Evolutionary conservation across 2,329 filamentous ascomycete species (phyloP), one percentile per base, ranked within the genome.

Genomic region (Trichoderma aggressivum): DNA sequence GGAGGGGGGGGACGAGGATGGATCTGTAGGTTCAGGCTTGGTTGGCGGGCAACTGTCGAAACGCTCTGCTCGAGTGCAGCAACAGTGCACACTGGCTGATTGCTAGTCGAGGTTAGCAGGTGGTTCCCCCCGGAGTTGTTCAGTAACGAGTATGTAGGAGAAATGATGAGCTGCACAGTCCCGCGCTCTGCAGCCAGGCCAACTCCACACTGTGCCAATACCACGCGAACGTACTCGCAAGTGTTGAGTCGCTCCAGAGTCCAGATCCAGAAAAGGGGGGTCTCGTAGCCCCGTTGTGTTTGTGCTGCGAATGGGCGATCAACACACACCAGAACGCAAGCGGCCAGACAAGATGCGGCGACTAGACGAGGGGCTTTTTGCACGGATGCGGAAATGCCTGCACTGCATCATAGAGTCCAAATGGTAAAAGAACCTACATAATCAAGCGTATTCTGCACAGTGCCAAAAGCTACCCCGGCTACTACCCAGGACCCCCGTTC

Each of bases 241-340:
- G 30, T 43, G 7, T 39, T 11, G 18, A 16, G 36, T 18, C 36
- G 36, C 36, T 39, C 60, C n/a, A n/a, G n/a, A n/a, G n/a, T n/a
- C 65, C 53, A 68, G 53, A 56, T 59, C 65, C 65, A 60, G 65
- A 68, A 68, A 68, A 68, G 36, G 55, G 64, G 65, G 65, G 53
- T 59, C 32, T 34, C 36, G 30, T 59, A 10, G 59, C 10, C 32
- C 18, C 14, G 16, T 30, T 30, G 34, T 50, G 24, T n/a, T 21
- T 30, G 61, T 16, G 43, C 28, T 66, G 63, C 65, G 65, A 60
- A 58, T 50, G 59, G 39, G 34, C 55, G 65, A 68, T 68, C 65
- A 50, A 32, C 65, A 30, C 43, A 21, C 43, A 32, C 18, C 43
- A 30, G 28, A 30, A 64, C 58, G 58, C 58, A 62, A 62, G 34